A percentile compares a stretch with the other conserved stretches of the same genome.
Conservation (phyloP, 2,329 filamentous ascomycete genomes). For the Furcasterigmium furcatum region DNA sequence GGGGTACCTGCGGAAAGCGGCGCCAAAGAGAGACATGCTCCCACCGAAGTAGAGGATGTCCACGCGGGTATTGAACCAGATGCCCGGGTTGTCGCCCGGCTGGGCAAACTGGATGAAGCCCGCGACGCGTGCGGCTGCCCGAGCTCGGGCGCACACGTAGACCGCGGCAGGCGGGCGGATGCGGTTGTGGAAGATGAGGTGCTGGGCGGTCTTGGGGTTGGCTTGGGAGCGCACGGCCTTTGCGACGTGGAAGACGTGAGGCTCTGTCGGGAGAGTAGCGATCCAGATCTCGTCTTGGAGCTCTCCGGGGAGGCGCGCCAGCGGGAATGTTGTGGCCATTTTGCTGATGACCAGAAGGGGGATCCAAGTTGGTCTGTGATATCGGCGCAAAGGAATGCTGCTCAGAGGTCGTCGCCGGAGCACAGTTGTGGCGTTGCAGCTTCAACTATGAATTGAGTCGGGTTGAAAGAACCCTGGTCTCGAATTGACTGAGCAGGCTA, state of each 20-base stretch:
- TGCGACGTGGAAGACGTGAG: slow-evolving; percentile 2
- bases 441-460: no score
- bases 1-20: background rate
- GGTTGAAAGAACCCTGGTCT: no score
- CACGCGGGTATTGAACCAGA: background rate
- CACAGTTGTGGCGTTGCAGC: no score
- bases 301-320: background rate
- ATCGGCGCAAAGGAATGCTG: no score
- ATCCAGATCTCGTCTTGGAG: background rate
- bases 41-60: background rate
- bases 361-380: no score
- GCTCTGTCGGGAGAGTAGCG: background rate
- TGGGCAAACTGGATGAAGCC: background rate
- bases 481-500: no score
- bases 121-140: background rate
- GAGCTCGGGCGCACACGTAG: background rate
- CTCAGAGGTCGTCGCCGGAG: no score
- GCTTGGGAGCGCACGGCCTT: no score
- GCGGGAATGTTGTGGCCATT: background rate
- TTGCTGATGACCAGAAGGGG: no score
- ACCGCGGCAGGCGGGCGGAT: background rate
- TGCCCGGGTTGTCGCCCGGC: background rate
- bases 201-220: background rate
- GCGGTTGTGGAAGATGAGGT: background rate
- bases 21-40: background rate